Base-by-base conservation (phyloP, 2,329 filamentous ascomycete genomes). In the Periconia sp. region DNA sequence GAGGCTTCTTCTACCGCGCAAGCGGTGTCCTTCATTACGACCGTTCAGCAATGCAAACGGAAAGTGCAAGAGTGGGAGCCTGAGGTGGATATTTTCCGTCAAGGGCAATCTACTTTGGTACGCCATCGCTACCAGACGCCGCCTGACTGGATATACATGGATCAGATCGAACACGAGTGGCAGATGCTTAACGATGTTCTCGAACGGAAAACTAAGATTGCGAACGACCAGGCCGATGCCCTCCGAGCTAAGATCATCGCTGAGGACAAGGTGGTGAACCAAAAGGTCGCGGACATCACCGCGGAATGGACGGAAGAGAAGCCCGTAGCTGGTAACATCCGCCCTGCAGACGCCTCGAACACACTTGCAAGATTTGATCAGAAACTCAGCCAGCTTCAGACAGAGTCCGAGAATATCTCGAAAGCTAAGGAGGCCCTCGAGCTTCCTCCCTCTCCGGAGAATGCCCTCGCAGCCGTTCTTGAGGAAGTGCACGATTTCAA, bases 401-500 rank as follows among this genome's bases (percentile, higher is more conserved):
- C 86, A 29, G 92, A 99, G 65, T 88, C 88, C 18, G 87, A 94
- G 46, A 96, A 96, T 84, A 91, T 99, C 11, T 87, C 89, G 5
- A 96, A 91, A 69, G 95, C 95, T 3, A 99, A 97, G 72, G 94
- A 99, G 69, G 94, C 94, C 4, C 84, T 99, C 29, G 91, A 96
- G 65, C 81, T 99, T 29, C 88, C 92, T 3, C 81, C 88, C 3
- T 88, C 84, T 40, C 78, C 86, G 0, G 89, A 96, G 57, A 88
- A 87, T 37, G 85, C 87, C n/a, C 82, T 99, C 16, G 79, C 83
- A n/a, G 82, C 87, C 18, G 88, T 96, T 7, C 78, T 97, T 12
- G 92, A 97, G 67, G 94, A 99, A 73, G 91, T 99, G 2, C 90
- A 95, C 50, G 94, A 99, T 70, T 99, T 99, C 76, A 95, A 96